Percentiles rank a stretch among this genome's conserved stretches.
Conservation (phyloP, 805 yeast genomes). For the Monosporozyma aerobia region DNA sequence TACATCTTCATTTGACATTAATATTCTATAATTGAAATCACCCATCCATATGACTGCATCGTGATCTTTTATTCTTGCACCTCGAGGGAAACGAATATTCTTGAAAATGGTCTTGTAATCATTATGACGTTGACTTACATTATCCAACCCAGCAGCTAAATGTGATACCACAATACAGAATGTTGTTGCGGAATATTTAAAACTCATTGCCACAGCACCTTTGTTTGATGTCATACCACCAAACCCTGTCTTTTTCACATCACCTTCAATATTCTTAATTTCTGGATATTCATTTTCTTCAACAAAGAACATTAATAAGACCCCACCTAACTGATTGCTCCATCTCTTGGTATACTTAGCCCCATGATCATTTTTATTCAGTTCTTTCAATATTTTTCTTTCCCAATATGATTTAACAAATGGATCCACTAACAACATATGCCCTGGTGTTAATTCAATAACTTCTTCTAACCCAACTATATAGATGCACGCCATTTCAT, state of each 20-base stretch:
- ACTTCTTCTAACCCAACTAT: constrained; percentile 86
- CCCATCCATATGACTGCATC: constrained; percentile 87
- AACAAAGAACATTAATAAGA: constrained; percentile 60
- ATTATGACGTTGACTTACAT: constrained; percentile 73
- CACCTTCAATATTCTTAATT: constrained; percentile 56
- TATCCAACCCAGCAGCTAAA: constrained; percentile 85
- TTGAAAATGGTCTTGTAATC: constrained; percentile 74
- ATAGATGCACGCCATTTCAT: constrained; percentile 36
- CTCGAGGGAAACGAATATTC: constrained; percentile 55
- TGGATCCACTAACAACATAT: constrained; percentile 71
- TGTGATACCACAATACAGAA: constrained; percentile 80
- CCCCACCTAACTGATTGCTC: constrained; percentile 81
- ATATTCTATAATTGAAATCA: constrained; percentile 82
- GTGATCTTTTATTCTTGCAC: constrained; percentile 56
- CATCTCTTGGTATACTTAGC: constrained; percentile 47
- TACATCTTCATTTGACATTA: constrained; percentile 62
- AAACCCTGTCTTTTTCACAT: constrained; percentile 81
- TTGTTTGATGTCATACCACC: constrained; percentile 83
- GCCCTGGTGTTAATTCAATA: constrained; percentile 73
- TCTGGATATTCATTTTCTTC: constrained; percentile 42
- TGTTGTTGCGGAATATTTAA: constrained; percentile 54
- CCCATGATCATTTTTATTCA: constrained; percentile 31
- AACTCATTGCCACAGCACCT: constrained; percentile 70
- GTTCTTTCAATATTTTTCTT: constrained; percentile 39
- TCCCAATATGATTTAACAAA: constrained; percentile 58